Percentiles rank a stretch among this genome's conserved stretches.
Evolutionary conservation across 192 early-diverging fungal genomes (phyloP).

Genomic region (Linnemannia zychae): DNA sequence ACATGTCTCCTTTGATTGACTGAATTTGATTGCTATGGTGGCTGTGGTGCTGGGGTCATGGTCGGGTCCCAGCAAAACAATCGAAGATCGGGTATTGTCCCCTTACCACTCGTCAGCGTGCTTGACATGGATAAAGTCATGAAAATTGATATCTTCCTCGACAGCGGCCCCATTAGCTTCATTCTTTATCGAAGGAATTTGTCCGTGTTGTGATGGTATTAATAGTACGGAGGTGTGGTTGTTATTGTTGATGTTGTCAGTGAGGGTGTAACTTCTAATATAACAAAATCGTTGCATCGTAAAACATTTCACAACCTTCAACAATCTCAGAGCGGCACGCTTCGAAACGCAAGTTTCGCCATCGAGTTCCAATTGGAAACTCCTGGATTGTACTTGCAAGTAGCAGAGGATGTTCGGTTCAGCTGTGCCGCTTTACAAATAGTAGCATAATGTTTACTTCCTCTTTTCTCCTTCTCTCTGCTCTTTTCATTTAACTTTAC

Average conservation of each 20-base stretch:
- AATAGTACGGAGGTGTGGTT: not conserved
- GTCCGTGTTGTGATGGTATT: not conserved
- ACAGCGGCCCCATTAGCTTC: constrained; percentile 6
- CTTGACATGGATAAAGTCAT: constrained; percentile 52
- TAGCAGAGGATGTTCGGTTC: not conserved
- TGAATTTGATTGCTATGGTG: not conserved
- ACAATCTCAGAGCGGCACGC: not conserved
- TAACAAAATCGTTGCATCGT: too few relatives aligned
- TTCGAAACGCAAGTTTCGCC: not conserved
- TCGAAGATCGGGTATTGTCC: constrained; percentile 6
- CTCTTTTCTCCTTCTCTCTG: not conserved
- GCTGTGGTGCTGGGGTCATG: not conserved
- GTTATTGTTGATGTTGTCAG: not conserved
- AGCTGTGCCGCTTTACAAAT: not conserved
- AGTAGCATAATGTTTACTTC: not conserved
- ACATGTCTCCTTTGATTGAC: not conserved
- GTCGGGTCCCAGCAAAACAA: constrained; percentile 11
- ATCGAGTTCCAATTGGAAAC: not conserved
- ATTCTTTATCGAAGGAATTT: not conserved
- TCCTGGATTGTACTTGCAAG: not conserved
- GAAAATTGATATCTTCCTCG: constrained; percentile 46
- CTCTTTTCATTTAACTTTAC: not conserved
- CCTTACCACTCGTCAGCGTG: constrained; percentile 39
- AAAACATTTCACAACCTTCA: too few relatives aligned
- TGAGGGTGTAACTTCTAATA: too few relatives aligned